Conservation (phyloP, 1,139 yeast species). For the Taphrina pruni region DNA sequence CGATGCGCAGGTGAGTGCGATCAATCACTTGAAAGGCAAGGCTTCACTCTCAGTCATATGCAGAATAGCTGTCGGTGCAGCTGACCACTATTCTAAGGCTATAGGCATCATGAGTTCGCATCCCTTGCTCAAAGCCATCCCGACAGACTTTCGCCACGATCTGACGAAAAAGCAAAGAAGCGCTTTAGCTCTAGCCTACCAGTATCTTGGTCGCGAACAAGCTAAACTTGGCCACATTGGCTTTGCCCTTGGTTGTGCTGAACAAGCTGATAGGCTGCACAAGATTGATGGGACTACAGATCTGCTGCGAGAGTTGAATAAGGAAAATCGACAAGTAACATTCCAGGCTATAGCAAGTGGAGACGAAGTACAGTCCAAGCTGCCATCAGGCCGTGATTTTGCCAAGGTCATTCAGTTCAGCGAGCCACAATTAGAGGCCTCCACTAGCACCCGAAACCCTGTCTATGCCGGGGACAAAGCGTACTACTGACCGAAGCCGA, state of each 20-base stretch:
- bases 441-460: too few species aligned
- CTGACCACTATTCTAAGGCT: constrained; percentile 27
- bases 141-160: constrained; percentile 1
- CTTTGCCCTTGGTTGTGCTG: constrained; percentile 28
- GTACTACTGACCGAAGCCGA: constrained; percentile 8
- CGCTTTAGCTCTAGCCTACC: constrained; percentile 29
- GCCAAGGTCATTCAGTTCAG: constrained; percentile 9
- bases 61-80: constrained; percentile 28
- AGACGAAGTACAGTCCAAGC: constrained; percentile 26
- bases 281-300: not conserved
- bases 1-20: constrained; percentile 18
- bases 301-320: constrained; percentile 8
- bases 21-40: constrained; percentile 12
- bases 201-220: constrained; percentile 22
- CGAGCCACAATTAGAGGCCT: not conserved
- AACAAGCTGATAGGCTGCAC: constrained; percentile 14
- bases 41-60: constrained; percentile 27
- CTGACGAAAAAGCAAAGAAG: not conserved
- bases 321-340: constrained; percentile 36
- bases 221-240: constrained; percentile 20
- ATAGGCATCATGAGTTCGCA: constrained; percentile 30
- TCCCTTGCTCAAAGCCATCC: constrained; percentile 23
- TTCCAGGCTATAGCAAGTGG: constrained; percentile 20
- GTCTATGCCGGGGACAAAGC: constrained; percentile 25
- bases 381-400: constrained; percentile 37